Evolutionary conservation across 2,329 filamentous ascomycete species (phyloP).

Genomic region (Fusarium illudens): DNA sequence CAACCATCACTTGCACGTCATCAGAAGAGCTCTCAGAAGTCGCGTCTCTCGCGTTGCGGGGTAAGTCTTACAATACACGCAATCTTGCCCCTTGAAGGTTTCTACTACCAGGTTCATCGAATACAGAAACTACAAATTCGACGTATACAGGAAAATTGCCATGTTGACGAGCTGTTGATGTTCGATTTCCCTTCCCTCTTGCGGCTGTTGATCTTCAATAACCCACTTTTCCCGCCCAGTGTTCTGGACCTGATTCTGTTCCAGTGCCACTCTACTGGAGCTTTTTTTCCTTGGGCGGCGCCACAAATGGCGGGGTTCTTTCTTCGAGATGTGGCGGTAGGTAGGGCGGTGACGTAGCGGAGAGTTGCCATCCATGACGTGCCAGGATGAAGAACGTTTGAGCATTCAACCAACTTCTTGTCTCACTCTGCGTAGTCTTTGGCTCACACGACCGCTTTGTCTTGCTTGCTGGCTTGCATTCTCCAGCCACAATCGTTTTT

Average conservation of each 20-base stretch:
- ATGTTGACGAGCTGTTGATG: constrained; percentile 1
- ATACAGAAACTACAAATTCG: neutral
- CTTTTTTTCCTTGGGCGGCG: constrained; percentile 1
- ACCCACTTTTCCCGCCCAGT: constrained; percentile 5
- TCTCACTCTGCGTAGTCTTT: neutral
- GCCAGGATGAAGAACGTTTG: neutral
- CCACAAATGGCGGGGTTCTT: constrained; percentile 26
- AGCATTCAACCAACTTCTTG: neutral
- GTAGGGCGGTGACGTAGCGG: constrained; percentile 34
- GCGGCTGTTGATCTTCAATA: neutral
- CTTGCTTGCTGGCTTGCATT: neutral
- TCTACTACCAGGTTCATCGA: neutral
- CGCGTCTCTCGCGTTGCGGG: constrained; percentile 32
- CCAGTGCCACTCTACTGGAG: neutral
- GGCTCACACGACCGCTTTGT: neutral
- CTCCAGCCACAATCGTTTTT: neutral
- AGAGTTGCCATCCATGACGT: constrained; percentile 10
- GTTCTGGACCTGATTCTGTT: neutral
- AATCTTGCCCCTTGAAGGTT: constrained; percentile 17
- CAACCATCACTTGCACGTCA: constrained; percentile 27
- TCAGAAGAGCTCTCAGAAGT: neutral
- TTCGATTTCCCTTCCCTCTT: neutral
- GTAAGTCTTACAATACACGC: neutral
- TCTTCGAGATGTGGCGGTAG: neutral
- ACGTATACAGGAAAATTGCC: constrained; percentile 5